These are phyloP conservation scores for Aspergillus pseudoglaucus DNA, from an alignment of 2,329 filamentous ascomycete species.

Conservation along the genomic window DNA sequence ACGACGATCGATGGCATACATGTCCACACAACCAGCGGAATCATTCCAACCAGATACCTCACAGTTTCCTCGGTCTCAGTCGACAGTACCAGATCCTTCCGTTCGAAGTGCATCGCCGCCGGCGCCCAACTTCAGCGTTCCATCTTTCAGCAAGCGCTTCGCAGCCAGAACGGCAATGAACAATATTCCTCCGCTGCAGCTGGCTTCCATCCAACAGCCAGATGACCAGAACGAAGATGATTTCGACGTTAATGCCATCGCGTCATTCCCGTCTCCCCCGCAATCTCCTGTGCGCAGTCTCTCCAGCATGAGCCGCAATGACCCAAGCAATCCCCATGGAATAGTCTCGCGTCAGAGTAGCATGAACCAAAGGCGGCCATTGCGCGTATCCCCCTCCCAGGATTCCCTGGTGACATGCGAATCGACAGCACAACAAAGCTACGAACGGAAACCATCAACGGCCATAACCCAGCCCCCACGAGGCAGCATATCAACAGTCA, in stretches of 20 bases:
- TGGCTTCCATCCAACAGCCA: constrained; percentile 1
- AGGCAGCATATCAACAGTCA: constrained; percentile 3
- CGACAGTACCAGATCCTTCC: constrained; percentile 19
- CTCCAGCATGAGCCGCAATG: constrained; percentile 16
- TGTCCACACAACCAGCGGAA: constrained; percentile 4
- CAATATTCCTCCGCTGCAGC: constrained; percentile 10
- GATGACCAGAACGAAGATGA: constrained; percentile 9
- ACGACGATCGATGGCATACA: constrained; percentile 20
- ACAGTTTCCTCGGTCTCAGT: constrained; percentile 14
- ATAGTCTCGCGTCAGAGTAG: constrained; percentile 6
- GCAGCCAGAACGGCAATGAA: constrained; percentile 13
- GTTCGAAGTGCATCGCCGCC: constrained; percentile 27
- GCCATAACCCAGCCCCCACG: constrained; percentile 13
- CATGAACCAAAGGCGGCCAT: constrained; percentile 10
- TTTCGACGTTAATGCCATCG: constrained; percentile 9
- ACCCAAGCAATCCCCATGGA: constrained; percentile 14
- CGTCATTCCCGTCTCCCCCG: constrained; percentile 23
- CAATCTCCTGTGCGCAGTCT: constrained; percentile 26
- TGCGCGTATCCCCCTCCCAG: constrained; percentile 25
- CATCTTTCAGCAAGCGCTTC: constrained; percentile 35
- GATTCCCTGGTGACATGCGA: constrained; percentile 14
- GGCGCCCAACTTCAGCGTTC: constrained; percentile 38
- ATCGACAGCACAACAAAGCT: background rate
- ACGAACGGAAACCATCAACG: background rate
- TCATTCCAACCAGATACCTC: constrained; percentile 12